Conservation (phyloP, 768 basidiomycete genomes). For the Serpula lacrymans region DNA sequence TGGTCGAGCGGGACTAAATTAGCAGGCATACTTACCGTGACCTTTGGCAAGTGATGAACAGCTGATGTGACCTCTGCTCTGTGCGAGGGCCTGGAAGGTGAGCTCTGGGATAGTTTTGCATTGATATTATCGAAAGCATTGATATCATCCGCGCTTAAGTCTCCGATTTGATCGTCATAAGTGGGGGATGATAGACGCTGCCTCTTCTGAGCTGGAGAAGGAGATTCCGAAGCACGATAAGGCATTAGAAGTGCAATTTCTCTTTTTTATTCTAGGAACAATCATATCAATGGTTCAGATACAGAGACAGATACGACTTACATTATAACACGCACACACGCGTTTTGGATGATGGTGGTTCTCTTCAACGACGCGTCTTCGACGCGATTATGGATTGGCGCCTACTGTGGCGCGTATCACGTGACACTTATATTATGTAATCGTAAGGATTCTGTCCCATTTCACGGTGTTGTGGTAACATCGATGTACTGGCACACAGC, state of each 20-base stretch:
- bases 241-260: background rate
- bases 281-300: background rate
- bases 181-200: conserved; percentile 65
- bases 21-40: too few species aligned
- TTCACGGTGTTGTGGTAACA: background rate
- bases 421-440: background rate
- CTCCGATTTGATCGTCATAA: conserved; percentile 51
- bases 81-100: background rate
- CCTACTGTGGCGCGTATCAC: too few species aligned
- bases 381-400: background rate
- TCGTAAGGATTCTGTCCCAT: background rate
- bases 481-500: background rate
- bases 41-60: too few species aligned
- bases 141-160: conserved; percentile 54
- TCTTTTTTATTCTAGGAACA: background rate
- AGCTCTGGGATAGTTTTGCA: conserved; percentile 42
- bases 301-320: background rate
- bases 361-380: background rate
- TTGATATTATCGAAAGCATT: conserved; percentile 53
- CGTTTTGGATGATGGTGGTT: background rate
- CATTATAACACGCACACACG: background rate
- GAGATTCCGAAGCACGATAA: conserved; percentile 5
- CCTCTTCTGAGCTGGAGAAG: conserved; percentile 52
- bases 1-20: too few species aligned
- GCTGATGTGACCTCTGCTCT: too few species aligned